Evolutionary conservation across 768 basidiomycete genomes (phyloP).

Genomic region (Pleurotus sapidus): DNA sequence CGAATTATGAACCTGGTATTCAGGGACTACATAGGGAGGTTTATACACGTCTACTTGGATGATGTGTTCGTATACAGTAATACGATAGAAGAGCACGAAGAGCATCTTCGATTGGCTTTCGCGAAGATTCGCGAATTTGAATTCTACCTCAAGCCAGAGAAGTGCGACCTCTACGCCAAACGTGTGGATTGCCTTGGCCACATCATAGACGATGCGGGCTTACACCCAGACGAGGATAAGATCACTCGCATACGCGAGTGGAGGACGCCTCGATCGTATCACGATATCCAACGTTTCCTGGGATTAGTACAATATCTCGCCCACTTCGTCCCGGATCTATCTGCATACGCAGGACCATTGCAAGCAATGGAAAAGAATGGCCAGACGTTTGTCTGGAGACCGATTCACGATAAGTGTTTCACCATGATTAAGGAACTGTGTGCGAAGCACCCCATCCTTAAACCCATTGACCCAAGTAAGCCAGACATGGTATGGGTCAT

Average conservation of each 20-base stretch:
- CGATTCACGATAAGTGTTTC: constrained; percentile 21
- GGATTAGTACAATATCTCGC: constrained; percentile 18
- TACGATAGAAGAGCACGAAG: constrained; percentile 32
- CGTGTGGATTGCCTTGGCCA: constrained; percentile 21
- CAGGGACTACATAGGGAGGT: constrained; percentile 30
- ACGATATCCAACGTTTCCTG: constrained; percentile 37
- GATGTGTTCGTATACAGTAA: constrained; percentile 29
- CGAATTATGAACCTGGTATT: constrained; percentile 39
- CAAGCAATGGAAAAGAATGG: constrained; percentile 23
- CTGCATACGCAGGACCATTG: constrained; percentile 28
- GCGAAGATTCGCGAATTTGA: constrained; percentile 18
- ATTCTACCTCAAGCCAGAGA: constrained; percentile 16
- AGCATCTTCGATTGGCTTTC: constrained; percentile 29
- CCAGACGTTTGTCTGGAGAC: constrained; percentile 21
- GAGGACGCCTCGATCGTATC: constrained; percentile 26
- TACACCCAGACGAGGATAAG: constrained; percentile 35
- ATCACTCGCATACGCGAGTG: constrained; percentile 28
- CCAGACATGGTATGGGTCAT: too few species aligned
- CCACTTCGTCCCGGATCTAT: constrained; percentile 31
- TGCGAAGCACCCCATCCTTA: constrained; percentile 6
- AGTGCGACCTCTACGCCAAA: too few species aligned
- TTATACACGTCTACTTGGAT: constrained; percentile 25
- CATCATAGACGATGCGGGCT: constrained; percentile 33
- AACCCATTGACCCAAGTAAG: too few species aligned
- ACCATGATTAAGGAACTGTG: constrained; percentile 18